Base-by-base conservation (phyloP, 768 basidiomycete genomes). In the Pleurotus giganteus region DNA sequence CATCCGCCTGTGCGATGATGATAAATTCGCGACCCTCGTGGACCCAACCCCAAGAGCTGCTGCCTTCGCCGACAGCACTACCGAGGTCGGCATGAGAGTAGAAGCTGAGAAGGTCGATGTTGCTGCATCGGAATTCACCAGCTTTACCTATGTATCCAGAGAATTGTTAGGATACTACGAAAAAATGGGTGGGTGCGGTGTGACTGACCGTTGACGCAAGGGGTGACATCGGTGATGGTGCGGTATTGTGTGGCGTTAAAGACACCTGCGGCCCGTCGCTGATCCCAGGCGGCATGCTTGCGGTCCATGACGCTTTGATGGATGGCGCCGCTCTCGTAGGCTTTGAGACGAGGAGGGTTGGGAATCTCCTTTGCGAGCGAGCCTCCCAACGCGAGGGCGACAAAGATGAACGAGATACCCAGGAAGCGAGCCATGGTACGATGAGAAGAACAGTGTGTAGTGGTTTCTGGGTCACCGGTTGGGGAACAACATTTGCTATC, bases 11-110 rank as follows among this genome's bases (percentile, higher is more conserved):
- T 1, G 52, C 58, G 26, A 64, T 47, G 47, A 60, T 44, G n/a
- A 55, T 57, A 32, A 60, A 60, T 47, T 61, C 63, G 26, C 57
- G 56, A 9, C 56, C 61, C 5, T 44, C 45, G 17, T 53, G 31
- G 17, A 58, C 60, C 62, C 62, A 63, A 13, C 60, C 62, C 57
- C 60, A 60, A 5, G 46, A 44, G 46, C 54, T 57, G 43, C 56
- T 57, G 34, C 60, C 58, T 23, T 60, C 37, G 26, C 60, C 57
- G 29, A 46, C 54, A 7, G 45, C 27, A 37, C 57, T 61, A 26
- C 62, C 60, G 23, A 58, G 57, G 9, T 56, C 56, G 36, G 55
- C 58, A 34, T 61, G 61, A 3, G 58, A 54, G n/a, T 51, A 50
- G 51, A 64, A 64, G 4, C 52, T 47, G 44, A 57, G 55, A 4